Base-by-base conservation (phyloP, 164 flowering plant genomes). In the Taxillus chinensis region DNA sequence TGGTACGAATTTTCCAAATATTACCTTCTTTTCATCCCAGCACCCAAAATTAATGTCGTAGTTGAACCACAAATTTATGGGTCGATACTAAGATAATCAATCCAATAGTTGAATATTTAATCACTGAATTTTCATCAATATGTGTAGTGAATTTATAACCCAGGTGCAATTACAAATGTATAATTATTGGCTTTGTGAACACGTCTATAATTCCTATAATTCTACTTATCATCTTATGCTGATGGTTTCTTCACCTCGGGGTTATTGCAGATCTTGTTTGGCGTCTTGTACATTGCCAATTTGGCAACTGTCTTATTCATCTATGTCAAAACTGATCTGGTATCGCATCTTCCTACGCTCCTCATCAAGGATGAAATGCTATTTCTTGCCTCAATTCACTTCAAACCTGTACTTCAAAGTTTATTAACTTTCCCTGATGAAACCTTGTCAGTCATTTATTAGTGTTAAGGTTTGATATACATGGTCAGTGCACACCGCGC, bases 291-390 rank as follows among this genome's bases (percentile, higher is more conserved):
- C 74, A 71, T 90, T 68, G 57, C 81, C 61, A 90, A 90, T 72
- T 77, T 92, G 72, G 92, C 79, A 57, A 80, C 88, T 56, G 62
- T 93, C 69, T 70, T 90, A 41, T 78, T 81, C 67, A 76, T 93
- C 68, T 93, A 93, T 59, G 61, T 74, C 64, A 90, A 88, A 82
- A 82, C 95, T 60, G 83, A 90, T 70, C 83, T 78, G 97, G 98
- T 93, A 86, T 56, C 86, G 12, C 51, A 62, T 53, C 41, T 55
- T 39, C 7, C 48, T 59, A 15, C 41, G 14, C 10, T 27, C 11
- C 57, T 57, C 39, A 48, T 40, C 5, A 13, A 55, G 12, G 51
- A 52, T 27, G 37, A 41, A 4, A n/a, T 45, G 60, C 43, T 68
- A 48, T 7, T 55, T 57, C 3, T 13, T 41, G 45, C 3, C 5